Evolutionary conservation across 257 asterid species (phyloP).

Genomic region (Hygrophila difformis): DNA sequence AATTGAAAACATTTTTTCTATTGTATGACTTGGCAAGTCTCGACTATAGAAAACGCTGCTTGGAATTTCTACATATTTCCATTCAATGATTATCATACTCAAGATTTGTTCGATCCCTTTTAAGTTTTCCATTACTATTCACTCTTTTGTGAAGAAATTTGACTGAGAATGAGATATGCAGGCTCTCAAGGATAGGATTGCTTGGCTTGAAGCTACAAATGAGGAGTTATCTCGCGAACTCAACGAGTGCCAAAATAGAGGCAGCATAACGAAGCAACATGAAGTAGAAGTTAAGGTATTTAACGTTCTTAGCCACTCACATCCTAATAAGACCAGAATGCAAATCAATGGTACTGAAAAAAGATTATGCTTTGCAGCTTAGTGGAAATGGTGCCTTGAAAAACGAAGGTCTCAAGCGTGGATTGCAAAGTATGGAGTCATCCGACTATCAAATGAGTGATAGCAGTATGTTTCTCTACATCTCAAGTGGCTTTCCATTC

Average conservation of each 20-base stretch:
- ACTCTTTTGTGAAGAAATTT: constrained; percentile 5
- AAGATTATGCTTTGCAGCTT: constrained; percentile 35
- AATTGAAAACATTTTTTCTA: not conserved
- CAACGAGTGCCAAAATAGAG: constrained; percentile 58
- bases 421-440: constrained; percentile 84
- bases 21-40: not conserved
- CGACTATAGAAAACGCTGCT: not conserved
- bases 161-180: constrained; percentile 27
- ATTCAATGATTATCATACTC: not conserved
- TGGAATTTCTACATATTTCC: not conserved
- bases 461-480: constrained; percentile 48
- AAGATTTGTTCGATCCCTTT: too few species aligned
- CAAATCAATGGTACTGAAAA: constrained; percentile 1
- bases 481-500: constrained; percentile 8
- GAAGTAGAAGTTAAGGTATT: constrained; percentile 55
- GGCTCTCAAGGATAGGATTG: constrained; percentile 79
- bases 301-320: constrained; percentile 1
- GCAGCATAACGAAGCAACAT: constrained; percentile 44
- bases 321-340: not conserved
- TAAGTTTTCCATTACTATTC: not conserved
- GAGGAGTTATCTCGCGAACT: constrained; percentile 86
- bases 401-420: constrained; percentile 84
- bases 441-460: constrained; percentile 93
- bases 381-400: constrained; percentile 39
- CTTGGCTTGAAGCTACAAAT: constrained; percentile 89